A percentile compares a stretch with the other conserved stretches of the same genome.
Conservation (phyloP, 1,284 basidiomycete species). For the Flammula alnicola region DNA sequence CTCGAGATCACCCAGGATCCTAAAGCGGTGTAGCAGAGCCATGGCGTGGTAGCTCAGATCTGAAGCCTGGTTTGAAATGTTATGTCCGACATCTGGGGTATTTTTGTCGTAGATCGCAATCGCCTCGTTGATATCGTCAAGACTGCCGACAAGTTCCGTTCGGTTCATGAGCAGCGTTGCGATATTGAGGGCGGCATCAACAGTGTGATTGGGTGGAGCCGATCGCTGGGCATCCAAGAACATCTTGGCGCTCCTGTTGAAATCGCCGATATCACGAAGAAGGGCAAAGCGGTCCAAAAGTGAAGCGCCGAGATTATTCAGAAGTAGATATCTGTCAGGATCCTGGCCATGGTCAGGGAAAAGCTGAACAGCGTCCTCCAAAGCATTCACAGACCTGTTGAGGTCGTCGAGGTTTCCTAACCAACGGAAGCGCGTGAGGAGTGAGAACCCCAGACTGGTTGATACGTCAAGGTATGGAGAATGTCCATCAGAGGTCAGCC, state of each 20-base stretch:
- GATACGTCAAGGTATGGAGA: background rate
- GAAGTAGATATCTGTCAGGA: background rate
- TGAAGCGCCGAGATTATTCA: background rate
- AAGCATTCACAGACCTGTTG: background rate
- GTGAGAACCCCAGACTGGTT: background rate
- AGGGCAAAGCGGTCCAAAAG: background rate
- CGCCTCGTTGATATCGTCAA: background rate
- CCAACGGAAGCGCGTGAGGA: background rate
- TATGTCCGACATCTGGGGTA: background rate
- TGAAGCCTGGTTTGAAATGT: background rate
- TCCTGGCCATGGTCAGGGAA: background rate
- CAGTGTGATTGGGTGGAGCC: background rate
- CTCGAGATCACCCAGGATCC: background rate
- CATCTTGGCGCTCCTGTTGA: too few species aligned
- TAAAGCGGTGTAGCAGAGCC: background rate
- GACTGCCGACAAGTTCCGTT: background rate
- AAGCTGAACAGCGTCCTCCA: background rate
- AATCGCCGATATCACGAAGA: background rate
- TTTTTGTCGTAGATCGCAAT: background rate
- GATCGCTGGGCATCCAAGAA: too few species aligned
- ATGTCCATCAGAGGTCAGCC: background rate
- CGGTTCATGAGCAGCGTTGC: background rate
- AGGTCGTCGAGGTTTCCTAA: background rate
- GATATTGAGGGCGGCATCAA: background rate
- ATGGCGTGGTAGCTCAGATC: background rate